These are phyloP conservation scores for Linnemannia elongata DNA, from an alignment of 192 early-diverging fungal genomes.

Conservation along the genomic window DNA sequence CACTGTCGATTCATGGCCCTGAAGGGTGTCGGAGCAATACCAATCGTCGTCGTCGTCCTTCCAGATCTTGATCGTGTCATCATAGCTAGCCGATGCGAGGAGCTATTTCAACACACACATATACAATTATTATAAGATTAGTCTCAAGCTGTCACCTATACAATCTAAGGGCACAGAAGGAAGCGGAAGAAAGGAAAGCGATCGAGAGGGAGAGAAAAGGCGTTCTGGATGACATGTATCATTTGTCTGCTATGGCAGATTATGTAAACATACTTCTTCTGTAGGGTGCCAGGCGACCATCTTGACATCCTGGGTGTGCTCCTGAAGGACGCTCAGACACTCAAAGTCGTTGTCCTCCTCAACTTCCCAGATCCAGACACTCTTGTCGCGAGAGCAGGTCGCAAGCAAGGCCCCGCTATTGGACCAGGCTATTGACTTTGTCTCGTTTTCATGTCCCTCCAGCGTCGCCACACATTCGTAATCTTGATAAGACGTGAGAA, in stretches of 20 bases:
- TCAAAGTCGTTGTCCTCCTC: slow-evolving; percentile 93
- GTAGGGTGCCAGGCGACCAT: slow-evolving; percentile 93
- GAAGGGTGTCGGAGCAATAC: slow-evolving; percentile 89
- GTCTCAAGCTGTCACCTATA: background rate
- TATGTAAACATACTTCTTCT: slow-evolving; percentile 68
- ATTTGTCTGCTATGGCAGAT: background rate
- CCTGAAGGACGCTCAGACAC: slow-evolving; percentile 93
- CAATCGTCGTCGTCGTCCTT: slow-evolving; percentile 97
- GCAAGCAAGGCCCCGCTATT: slow-evolving; percentile 85
- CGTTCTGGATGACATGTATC: background rate
- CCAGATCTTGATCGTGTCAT: slow-evolving; percentile 96
- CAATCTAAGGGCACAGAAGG: slow-evolving; percentile 11
- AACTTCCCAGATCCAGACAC: slow-evolving; percentile 99
- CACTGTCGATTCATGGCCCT: slow-evolving; percentile 91
- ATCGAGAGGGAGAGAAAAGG: background rate
- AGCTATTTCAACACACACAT: slow-evolving; percentile 45
- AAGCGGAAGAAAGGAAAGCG: background rate
- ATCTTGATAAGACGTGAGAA: slow-evolving; percentile 50
- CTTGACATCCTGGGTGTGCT: slow-evolving; percentile 98
- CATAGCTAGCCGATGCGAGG: slow-evolving; percentile 91
- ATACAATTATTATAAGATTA: background rate
- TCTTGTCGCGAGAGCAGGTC: slow-evolving; percentile 96
- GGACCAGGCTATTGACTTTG: slow-evolving; percentile 93
- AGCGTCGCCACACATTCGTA: slow-evolving; percentile 94
- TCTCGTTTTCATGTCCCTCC: slow-evolving; percentile 99